These are phyloP conservation scores for Fagus crenata DNA, from an alignment of 306 rosid genomes.

Conservation along the genomic window DNA sequence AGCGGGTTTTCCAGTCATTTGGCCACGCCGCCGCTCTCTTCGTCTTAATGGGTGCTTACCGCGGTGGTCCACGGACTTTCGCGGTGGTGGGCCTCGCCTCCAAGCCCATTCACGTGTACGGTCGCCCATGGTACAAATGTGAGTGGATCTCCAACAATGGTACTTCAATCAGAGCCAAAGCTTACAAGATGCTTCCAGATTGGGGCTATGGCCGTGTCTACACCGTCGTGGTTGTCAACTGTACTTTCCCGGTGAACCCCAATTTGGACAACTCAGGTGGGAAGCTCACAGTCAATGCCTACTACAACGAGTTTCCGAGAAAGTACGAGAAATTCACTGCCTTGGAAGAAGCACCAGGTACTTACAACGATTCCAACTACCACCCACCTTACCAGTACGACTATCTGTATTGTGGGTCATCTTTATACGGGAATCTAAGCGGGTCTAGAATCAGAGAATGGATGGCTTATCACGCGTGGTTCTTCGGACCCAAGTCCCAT, in stretches of 20 bases:
- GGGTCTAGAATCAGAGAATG: constrained; percentile 41
- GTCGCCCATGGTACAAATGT: constrained; percentile 42
- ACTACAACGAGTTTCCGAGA: constrained; percentile 27
- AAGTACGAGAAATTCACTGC: constrained; percentile 43
- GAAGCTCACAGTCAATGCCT: constrained; percentile 38
- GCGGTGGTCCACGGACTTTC: constrained; percentile 40
- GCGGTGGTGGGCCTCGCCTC: constrained; percentile 42
- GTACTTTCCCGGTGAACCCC: constrained; percentile 38
- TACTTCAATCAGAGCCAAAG: constrained; percentile 32
- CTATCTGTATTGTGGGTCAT: constrained; percentile 43
- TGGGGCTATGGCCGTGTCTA: constrained; percentile 53
- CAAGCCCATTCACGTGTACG: constrained; percentile 45
- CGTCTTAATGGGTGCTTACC: constrained; percentile 41
- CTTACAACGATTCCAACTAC: constrained; percentile 37
- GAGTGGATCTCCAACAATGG: constrained; percentile 42
- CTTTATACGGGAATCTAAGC: constrained; percentile 38
- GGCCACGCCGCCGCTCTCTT: constrained; percentile 44
- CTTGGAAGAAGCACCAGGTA: constrained; percentile 32
- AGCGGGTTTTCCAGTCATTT: constrained; percentile 30
- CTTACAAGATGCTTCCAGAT: constrained; percentile 43
- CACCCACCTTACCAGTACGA: constrained; percentile 36
- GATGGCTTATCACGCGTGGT: constrained; percentile 49
- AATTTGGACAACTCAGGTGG: constrained; percentile 39
- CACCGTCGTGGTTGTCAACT: constrained; percentile 44
- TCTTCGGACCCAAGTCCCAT: constrained; percentile 42